Percentiles rank a stretch among this genome's conserved stretches.
Conservation (phyloP, 2,329 filamentous ascomycete species). For the Xylariaceae sp. region DNA sequence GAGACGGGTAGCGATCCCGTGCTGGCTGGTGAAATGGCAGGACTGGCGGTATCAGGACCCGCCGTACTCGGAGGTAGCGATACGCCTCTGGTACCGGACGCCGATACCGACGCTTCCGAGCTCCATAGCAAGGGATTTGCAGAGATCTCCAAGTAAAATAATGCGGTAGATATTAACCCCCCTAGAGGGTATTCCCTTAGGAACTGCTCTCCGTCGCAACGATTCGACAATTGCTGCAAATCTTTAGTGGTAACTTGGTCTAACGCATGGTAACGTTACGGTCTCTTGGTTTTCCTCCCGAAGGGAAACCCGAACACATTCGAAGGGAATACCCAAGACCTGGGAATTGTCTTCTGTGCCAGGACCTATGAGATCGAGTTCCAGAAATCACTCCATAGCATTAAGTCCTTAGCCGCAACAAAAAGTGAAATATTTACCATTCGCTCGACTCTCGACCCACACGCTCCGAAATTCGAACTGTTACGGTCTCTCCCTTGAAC, state of each 20-base stretch:
- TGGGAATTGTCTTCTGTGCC: no score
- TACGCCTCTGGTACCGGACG: slow-evolving; percentile 44
- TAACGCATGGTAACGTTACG: not conserved
- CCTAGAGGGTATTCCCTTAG: not conserved
- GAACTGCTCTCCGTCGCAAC: not conserved
- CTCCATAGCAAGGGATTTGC: slow-evolving; percentile 54
- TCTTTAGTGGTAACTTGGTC: not conserved
- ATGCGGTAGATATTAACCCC: not conserved
- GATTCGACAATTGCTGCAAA: not conserved
- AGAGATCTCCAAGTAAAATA: slow-evolving; percentile 32
- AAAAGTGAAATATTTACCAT: not conserved
- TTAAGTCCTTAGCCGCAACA: not conserved
- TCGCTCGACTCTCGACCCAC: not conserved
- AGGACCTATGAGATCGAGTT: not conserved
- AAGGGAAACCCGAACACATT: no score
- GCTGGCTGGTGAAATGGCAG: slow-evolving; percentile 43
- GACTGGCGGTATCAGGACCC: slow-evolving; percentile 29
- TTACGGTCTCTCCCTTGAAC: no score
- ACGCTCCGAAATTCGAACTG: not conserved
- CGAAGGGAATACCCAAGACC: no score
- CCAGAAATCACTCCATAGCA: not conserved
- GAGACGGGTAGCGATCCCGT: slow-evolving; percentile 28
- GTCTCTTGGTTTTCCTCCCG: no score
- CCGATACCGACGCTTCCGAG: slow-evolving; percentile 40
- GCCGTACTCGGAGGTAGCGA: slow-evolving; percentile 39